Evolutionary conservation across 1,284 basidiomycete genomes (phyloP).

Genomic region (Sanghuangporus weigelae): DNA sequence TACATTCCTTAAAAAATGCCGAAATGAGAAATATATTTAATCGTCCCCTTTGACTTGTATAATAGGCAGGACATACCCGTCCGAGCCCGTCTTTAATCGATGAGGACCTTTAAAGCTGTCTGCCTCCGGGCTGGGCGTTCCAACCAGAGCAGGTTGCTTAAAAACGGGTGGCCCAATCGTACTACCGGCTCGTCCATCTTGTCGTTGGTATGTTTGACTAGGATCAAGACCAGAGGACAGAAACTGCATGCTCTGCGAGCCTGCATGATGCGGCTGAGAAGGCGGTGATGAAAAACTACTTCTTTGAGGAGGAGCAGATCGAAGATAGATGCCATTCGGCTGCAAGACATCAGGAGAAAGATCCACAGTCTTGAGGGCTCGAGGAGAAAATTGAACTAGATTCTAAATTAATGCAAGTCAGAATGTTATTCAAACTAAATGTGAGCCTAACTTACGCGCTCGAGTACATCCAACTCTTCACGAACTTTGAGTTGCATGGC

Average conservation of each 20-base stretch:
- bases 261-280: neutral
- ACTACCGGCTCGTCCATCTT: conserved; percentile 1
- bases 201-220: neutral
- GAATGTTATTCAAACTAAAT: neutral
- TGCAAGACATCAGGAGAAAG: conserved; percentile 23
- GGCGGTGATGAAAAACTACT: conserved; percentile 2
- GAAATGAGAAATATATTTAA: conserved; percentile 13
- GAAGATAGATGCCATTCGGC: conserved; percentile 24
- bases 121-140: conserved; percentile 17
- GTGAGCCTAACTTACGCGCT: conserved; percentile 43
- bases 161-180: conserved; percentile 10
- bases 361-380: conserved; percentile 43
- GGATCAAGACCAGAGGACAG: neutral
- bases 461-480: conserved; percentile 69
- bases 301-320: conserved; percentile 21
- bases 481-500: conserved; percentile 67
- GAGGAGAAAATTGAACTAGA: conserved; percentile 66
- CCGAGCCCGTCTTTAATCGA: conserved; percentile 6
- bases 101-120: conserved; percentile 10
- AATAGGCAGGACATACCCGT: conserved; percentile 19
- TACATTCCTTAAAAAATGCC: conserved; percentile 18
- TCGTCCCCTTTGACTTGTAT: conserved; percentile 12
- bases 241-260: conserved; percentile 4
- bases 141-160: conserved; percentile 15
- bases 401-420: conserved; percentile 34